Base-by-base conservation (phyloP, 2,329 filamentous ascomycete species). In the Calycina marina region DNA sequence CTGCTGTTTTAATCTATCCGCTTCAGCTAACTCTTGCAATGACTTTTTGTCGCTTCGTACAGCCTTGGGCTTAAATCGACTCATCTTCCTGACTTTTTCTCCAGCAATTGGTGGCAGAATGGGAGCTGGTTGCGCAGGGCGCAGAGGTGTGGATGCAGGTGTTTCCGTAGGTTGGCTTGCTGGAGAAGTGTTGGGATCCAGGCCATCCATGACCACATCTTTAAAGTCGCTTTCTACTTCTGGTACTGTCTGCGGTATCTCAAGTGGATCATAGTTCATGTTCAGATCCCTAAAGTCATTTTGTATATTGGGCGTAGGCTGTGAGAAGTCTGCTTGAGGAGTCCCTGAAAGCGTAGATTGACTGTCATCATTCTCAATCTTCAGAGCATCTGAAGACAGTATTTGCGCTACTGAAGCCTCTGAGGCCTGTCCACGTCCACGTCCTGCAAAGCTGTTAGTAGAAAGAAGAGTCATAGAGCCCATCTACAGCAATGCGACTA, bases 21-120 rank as follows among this genome's bases (percentile, higher is more conserved):
- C 34, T 18, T 40, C 43, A 8, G 43, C 44, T 16, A 48, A 30
- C 17, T 44, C 41, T 6, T 49, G 41, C 25, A 46, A 36, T 30
- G 49, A 47, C 4, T 24, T 35, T 15, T 37, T 39, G 39, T 42
- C 41, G 37, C 48, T 41, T 24, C 51, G 36, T n/a, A 49, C 33
- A 38, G 35, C 41, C 24, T 47, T 51, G 4, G 51, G 51, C 33
- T 53, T 54, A 35, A 53, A 54, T 37, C 44, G 50, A 25, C 46
- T 49, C 18, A 33, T 18, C 3, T 29, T 34, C 18, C 20, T 13
- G 35, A 33, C 37, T 40, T 5, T 41, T 37, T 35, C 37, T 24
- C 6, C 38, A 39, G 22, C 40, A 42, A 28, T 43, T 29, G 30
- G 32, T 33, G 10, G 34, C 35, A n/a, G 28, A 25, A 5, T 14